phyloP scores from a whole-genome alignment of 495 filamentous ascomycete genomes.

The Podospora fimiseda region DNA sequence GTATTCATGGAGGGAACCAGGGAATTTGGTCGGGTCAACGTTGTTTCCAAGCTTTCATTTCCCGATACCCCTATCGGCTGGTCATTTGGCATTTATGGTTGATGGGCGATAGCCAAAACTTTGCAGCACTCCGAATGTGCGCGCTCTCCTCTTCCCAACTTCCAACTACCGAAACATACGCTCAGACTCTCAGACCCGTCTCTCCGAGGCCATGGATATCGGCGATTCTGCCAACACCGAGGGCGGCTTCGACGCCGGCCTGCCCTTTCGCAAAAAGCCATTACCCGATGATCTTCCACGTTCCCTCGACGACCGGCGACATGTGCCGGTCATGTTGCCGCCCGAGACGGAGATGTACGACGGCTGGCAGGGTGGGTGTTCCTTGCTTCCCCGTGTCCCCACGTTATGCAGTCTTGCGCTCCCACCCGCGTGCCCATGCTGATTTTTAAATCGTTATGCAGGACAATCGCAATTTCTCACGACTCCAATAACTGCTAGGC shows the following conservation, averaged over 20 bases:
- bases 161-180: not conserved
- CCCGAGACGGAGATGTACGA: slow-evolving; percentile 96
- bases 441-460: slow-evolving; percentile 34
- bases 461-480: slow-evolving; percentile 94
- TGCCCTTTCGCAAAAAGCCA: slow-evolving; percentile 33
- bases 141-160: too few relatives aligned
- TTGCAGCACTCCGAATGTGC: not conserved
- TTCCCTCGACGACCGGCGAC: slow-evolving; percentile 81
- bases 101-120: too few relatives aligned
- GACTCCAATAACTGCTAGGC: slow-evolving; percentile 73
- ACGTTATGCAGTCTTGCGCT: slow-evolving; percentile 10
- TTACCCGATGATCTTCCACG: slow-evolving; percentile 85
- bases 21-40: not conserved
- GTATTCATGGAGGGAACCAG: slow-evolving; percentile 5
- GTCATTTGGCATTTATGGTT: too few relatives aligned
- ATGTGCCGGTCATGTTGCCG: slow-evolving; percentile 46
- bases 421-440: slow-evolving; percentile 8
- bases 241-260: slow-evolving; percentile 38
- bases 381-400: slow-evolving; percentile 6
- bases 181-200: slow-evolving; percentile 3
- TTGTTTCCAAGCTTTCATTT: not conserved
- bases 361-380: slow-evolving; percentile 84
- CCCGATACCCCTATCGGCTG: not conserved
- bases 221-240: slow-evolving; percentile 39
- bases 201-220: slow-evolving; percentile 48